Base-by-base conservation (phyloP, 129 eudicot species). In the Flaveria brownii region DNA sequence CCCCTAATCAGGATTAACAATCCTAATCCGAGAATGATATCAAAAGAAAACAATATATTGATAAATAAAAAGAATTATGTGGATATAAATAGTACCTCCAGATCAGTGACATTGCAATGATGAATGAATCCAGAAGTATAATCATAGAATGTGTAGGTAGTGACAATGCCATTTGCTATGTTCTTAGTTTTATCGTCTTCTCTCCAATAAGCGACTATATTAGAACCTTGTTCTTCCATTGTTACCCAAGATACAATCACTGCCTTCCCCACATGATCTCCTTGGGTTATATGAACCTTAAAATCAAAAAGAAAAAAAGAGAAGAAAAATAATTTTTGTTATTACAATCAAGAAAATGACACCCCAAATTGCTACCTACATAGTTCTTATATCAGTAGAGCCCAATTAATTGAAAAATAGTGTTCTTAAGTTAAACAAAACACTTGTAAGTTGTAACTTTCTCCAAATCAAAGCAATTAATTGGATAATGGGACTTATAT, bases 241-340 rank as follows among this genome's bases (percentile, higher is more conserved):
- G 98, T 92, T 13, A 86, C 88, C 98, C 98, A 93, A 56, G 96
- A 93, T 5, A 93, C 95, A 62, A 90, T 90, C 80, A 90, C 66
- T 42, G 91, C 96, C 42, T 81, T 90, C 66, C 98, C 98, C 76
- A 74, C 85, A 42, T 81, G 92, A 85, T 93, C 98, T 36, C 98
- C 98, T 88, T 93, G 96, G 56, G 95, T 93, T 76, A 90, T 90
- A 77, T 93, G 98, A 76, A 93, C 98, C 95, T 93, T 82, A 47
- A 77, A 50, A 28, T 54, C 46, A 28, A 17, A 47, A 51, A 28
- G 23, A 71, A 25, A 23, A 23, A 9, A 4, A 3, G 26, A 3
- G n/a, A 52, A 42, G 16, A 64, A 36, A 49, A 47, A 10, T 12
- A 18, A 39, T 0, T 13, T 61, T 45, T 42, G 8, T 57, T 57